These are phyloP conservation scores for Globisporangium nodosum DNA, from an alignment of 352 stramenopile species.

Conservation along the genomic window DNA sequence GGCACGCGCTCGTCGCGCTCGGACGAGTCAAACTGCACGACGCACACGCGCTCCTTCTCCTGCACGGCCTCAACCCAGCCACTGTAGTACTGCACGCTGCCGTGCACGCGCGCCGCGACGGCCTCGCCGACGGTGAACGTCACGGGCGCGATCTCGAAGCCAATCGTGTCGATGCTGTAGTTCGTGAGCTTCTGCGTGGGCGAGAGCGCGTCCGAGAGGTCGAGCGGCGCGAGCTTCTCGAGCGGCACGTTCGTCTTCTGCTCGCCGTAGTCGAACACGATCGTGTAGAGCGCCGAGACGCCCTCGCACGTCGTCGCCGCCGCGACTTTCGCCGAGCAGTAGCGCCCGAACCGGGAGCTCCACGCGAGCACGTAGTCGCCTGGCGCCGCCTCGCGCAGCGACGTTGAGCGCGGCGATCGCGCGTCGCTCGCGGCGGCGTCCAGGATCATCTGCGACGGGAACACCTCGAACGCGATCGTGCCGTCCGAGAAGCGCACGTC, in stretches of 20 bases:
- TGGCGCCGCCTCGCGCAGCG: constrained; percentile 18
- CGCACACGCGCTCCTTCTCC: constrained; percentile 53
- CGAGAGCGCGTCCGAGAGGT: constrained; percentile 46
- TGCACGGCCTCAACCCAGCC: constrained; percentile 47
- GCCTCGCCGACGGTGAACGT: constrained; percentile 48
- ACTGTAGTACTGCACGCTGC: constrained; percentile 52
- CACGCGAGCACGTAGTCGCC: constrained; percentile 64
- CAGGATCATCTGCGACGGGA: constrained; percentile 75
- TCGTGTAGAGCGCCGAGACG: constrained; percentile 28
- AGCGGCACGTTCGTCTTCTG: constrained; percentile 37
- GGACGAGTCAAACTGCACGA: constrained; percentile 67
- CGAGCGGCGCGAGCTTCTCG: constrained; percentile 47
- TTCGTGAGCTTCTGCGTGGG: constrained; percentile 67
- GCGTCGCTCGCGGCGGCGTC: constrained; percentile 22
- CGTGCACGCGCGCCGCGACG: constrained; percentile 55
- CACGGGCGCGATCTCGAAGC: constrained; percentile 57
- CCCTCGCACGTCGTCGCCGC: constrained; percentile 25
- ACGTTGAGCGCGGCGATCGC: constrained; percentile 9
- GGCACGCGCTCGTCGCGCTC: constrained; percentile 53
- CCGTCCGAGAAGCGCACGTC: constrained; percentile 70
- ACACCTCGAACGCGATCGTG: constrained; percentile 74
- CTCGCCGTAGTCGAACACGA: constrained; percentile 76
- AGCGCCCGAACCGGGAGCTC: constrained; percentile 67
- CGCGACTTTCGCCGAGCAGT: constrained; percentile 52
- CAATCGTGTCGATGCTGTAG: constrained; percentile 72